Conservation (phyloP, 768 basidiomycete genomes). For the Macrolepiota albuminosa region DNA sequence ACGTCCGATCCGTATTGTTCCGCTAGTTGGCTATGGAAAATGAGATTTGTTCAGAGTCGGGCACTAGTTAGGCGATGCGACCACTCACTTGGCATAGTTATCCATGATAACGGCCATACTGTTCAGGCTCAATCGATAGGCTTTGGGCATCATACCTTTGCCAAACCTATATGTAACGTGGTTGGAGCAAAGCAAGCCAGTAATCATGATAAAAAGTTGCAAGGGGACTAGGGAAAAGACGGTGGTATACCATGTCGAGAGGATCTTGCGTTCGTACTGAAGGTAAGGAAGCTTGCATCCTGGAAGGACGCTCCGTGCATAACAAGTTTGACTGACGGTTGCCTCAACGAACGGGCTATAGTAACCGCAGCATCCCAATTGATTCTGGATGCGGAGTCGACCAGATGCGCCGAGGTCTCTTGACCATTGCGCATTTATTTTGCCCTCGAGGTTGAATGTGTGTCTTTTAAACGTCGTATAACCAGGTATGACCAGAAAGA, state of each 20-base stretch:
- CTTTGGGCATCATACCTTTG: conserved; percentile 85
- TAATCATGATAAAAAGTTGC: conserved; percentile 60
- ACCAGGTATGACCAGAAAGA: conserved; percentile 66
- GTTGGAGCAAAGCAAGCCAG: conserved; percentile 68
- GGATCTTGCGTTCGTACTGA: conserved; percentile 47
- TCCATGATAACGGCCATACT: conserved; percentile 85
- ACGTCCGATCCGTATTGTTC: conserved; percentile 68
- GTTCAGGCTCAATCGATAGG: conserved; percentile 67
- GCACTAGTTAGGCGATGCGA: not conserved
- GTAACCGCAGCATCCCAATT: conserved; percentile 77
- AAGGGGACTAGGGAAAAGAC: conserved; percentile 65
- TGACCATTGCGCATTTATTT: conserved; percentile 77
- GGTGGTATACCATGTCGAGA: conserved; percentile 61
- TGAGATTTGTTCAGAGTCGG: not conserved
- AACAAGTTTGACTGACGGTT: conserved; percentile 69
- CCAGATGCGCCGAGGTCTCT: conserved; percentile 52
- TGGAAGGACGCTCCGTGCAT: conserved; percentile 62
- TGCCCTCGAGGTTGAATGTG: conserved; percentile 78
- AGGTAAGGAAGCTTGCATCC: conserved; percentile 71
- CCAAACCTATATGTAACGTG: conserved; percentile 86
- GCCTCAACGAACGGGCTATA: conserved; percentile 79
- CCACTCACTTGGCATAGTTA: conserved; percentile 66
- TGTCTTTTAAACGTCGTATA: conserved; percentile 74
- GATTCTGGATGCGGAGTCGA: conserved; percentile 66
- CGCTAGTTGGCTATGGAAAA: conserved; percentile 53